Base-by-base conservation (phyloP, 345 rosid species). In the Eucalyptus pauciflora region DNA sequence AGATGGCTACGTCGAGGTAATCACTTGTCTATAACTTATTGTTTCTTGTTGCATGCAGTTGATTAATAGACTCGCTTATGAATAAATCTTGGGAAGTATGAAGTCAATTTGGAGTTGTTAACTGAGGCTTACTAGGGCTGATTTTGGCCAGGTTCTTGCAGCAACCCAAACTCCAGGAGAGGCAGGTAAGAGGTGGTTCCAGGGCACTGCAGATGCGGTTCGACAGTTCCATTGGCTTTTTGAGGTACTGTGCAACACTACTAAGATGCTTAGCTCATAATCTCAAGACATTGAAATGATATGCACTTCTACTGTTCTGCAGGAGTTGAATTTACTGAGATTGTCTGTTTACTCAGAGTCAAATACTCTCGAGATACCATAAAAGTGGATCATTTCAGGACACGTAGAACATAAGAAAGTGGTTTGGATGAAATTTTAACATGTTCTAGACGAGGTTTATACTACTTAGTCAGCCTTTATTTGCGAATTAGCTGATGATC, bases 101-200 rank as follows among this genome's bases (percentile, higher is more conserved):
- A 60, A 33, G 29, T 54, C 49, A 10, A 33, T 41, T 33, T 22
- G 62, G 43, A 85, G 37, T 11, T 27, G 37, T 33, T 12, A 50
- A 33, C 67, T n/a, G 45, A 87, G 48, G 67, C 49, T 8, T 87
- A 37, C 67, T 51, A n/a, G 80, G 13, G 48, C 48, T 76, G 48
- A 76, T 10, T 76, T 86, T 24, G 31, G 17, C 79, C 91, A 97
- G 99, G 99, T 92, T 86, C 93, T 97, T 64, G 97, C 99, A 56
- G 99, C 99, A 90, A 97, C 99, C 83, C 99, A 96, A 92, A 97
- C 99, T 86, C 98, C 99, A 37, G 99, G 99, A 87, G 98, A 95
- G 91, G 89, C 93, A 5, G 99, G 99, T 64, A 96, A 97, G n/a
- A 95, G 49, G 81, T 97, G 99, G 99, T 97, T 97, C 91, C 99